Conservation (phyloP, 371 early-diverging fungal species). For the Actinomortierella wolfii region DNA sequence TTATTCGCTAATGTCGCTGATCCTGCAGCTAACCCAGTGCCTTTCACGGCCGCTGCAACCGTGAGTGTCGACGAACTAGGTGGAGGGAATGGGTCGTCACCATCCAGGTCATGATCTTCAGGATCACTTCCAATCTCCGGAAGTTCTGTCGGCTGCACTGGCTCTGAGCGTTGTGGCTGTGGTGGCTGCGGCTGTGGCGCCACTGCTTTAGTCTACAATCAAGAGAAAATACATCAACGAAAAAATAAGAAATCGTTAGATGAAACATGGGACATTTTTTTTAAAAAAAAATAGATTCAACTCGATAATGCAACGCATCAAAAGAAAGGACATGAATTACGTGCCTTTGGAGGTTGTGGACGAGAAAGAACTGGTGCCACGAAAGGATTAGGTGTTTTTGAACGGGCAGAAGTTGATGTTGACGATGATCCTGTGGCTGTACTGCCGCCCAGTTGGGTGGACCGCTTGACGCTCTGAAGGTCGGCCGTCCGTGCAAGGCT, state of each 20-base stretch:
- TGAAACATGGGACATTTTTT: neutral
- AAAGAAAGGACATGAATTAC: neutral
- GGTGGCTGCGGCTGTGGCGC: too few species aligned
- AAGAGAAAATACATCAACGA: neutral
- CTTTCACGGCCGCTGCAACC: too few species aligned
- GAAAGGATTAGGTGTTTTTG: slow-evolving; percentile 9
- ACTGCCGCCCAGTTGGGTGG: slow-evolving; percentile 21
- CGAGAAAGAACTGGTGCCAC: slow-evolving; percentile 6
- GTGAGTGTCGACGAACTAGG: too few species aligned
- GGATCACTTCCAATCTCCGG: slow-evolving; percentile 26
- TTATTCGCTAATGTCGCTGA: too few species aligned
- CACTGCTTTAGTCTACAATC: too few species aligned
- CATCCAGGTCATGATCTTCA: slow-evolving; percentile 5
- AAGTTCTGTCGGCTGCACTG: slow-evolving; percentile 1
- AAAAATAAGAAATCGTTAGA: too few species aligned
- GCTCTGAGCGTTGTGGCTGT: too few species aligned
- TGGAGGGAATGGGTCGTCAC: too few species aligned
- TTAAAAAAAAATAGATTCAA: neutral
- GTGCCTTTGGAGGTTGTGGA: neutral
- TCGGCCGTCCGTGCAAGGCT: slow-evolving; percentile 15
- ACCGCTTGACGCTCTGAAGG: slow-evolving; percentile 17
- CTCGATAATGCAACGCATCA: neutral
- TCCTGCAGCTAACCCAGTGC: too few species aligned
- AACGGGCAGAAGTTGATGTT: slow-evolving; percentile 5
- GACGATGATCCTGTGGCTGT: slow-evolving; percentile 13